Evolutionary conservation across 1,284 basidiomycete species (phyloP).

Genomic region (Volvariella volvacea): DNA sequence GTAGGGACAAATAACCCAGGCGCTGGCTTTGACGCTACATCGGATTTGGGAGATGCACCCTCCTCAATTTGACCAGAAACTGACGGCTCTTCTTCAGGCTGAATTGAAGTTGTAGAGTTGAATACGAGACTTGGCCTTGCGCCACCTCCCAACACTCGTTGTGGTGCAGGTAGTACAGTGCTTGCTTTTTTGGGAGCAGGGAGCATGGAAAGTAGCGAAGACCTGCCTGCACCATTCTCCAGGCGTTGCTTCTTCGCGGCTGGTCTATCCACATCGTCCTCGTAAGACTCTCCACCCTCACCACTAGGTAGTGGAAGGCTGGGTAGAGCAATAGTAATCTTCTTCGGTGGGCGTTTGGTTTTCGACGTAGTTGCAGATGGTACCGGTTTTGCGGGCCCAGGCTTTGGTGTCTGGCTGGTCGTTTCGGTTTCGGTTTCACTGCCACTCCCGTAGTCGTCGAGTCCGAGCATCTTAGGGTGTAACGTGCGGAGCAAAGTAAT

Average conservation of each 20-base stretch:
- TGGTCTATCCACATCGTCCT: conserved; percentile 38
- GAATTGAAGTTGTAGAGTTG: conserved; percentile 21
- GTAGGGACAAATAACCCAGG: conserved; percentile 49
- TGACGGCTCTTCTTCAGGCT: not conserved
- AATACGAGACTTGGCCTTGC: conserved; percentile 55
- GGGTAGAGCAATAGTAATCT: conserved; percentile 65
- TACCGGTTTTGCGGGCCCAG: conserved; percentile 22
- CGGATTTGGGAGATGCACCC: too few species aligned
- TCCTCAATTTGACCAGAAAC: too few species aligned
- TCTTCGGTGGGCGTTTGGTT: conserved; percentile 44
- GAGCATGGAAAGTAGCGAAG: conserved; percentile 65
- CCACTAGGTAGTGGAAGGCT: conserved; percentile 31
- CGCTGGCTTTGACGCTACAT: conserved; percentile 8
- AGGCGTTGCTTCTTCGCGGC: conserved; percentile 50
- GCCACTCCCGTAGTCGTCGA: conserved; percentile 69
- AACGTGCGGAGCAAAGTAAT: not conserved
- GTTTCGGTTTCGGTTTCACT: conserved; percentile 47
- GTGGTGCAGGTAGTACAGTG: conserved; percentile 32
- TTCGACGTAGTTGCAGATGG: too few species aligned
- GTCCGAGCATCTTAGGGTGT: conserved; percentile 56
- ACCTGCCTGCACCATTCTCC: conserved; percentile 48
- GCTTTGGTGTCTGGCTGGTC: conserved; percentile 39
- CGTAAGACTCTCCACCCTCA: conserved; percentile 34
- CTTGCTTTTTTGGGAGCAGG: conserved; percentile 64
- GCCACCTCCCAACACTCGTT: conserved; percentile 61